Evolutionary conservation across 345 rosid species (phyloP).

Genomic region (Corymbia maculata): DNA sequence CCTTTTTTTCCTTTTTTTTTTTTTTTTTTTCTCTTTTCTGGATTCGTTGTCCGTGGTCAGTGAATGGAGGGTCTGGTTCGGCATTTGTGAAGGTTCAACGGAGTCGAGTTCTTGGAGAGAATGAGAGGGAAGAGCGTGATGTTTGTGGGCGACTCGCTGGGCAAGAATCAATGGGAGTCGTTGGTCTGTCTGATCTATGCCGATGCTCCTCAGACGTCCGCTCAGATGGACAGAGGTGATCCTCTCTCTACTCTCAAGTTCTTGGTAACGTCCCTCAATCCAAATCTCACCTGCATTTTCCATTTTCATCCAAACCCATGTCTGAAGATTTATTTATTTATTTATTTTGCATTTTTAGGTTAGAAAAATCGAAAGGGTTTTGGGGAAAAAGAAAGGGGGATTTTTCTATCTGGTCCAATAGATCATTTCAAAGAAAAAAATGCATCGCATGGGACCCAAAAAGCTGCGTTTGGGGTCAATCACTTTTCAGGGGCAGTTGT

Average conservation of each 20-base stretch:
- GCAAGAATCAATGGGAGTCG: constrained; percentile 91
- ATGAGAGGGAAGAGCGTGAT: constrained; percentile 70
- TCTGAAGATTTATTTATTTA: neutral
- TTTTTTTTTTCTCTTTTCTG: too few species aligned
- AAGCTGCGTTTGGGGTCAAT: neutral
- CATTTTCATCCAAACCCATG: neutral
- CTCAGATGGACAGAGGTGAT: constrained; percentile 49
- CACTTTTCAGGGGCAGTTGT: neutral
- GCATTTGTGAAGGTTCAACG: constrained; percentile 48
- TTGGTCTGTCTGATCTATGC: constrained; percentile 70
- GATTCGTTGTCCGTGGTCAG: neutral
- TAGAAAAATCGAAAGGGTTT: neutral
- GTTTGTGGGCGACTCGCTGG: constrained; percentile 94
- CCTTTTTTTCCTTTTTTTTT: too few species aligned
- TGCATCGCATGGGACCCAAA: neutral
- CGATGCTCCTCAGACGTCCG: constrained; percentile 36
- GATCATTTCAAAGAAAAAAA: neutral
- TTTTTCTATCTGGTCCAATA: neutral
- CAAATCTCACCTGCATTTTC: neutral
- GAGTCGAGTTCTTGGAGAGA: constrained; percentile 48
- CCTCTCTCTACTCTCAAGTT: constrained; percentile 77
- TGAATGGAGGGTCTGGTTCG: neutral
- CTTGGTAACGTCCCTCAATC: constrained; percentile 24
- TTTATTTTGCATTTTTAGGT: neutral
- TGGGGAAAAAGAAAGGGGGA: neutral